A percentile compares a stretch with the other conserved stretches of the same genome.
Evolutionary conservation across 495 filamentous ascomycete genomes (phyloP).

Genomic region (Cercophora samala): DNA sequence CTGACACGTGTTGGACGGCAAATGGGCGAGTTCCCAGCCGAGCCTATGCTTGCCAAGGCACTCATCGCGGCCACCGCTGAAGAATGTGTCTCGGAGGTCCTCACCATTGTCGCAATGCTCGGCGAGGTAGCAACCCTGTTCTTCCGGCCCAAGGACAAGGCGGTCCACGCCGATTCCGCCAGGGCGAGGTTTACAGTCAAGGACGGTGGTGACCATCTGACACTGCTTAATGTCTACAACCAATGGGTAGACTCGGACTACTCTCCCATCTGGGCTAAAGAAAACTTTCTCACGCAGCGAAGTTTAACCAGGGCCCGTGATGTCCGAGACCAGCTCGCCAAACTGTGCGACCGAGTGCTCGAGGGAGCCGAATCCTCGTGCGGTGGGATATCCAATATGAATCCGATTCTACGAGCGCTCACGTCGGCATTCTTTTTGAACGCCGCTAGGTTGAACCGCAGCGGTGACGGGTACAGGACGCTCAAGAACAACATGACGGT

Average conservation of each 20-base stretch:
- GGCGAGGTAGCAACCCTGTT: slow-evolving; percentile 85
- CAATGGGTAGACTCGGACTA: slow-evolving; percentile 96
- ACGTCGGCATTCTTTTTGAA: slow-evolving; percentile 95
- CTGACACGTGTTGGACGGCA: slow-evolving; percentile 90
- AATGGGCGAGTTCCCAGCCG: slow-evolving; percentile 95
- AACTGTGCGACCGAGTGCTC: slow-evolving; percentile 82
- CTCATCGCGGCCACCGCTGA: slow-evolving; percentile 86
- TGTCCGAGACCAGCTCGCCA: slow-evolving; percentile 90
- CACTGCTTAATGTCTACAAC: slow-evolving; percentile 93
- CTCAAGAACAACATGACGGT: slow-evolving; percentile 90
- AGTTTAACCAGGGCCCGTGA: slow-evolving; percentile 82
- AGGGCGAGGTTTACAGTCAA: slow-evolving; percentile 88
- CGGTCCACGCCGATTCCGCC: slow-evolving; percentile 90
- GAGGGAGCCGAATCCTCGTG: slow-evolving; percentile 72
- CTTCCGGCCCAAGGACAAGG: slow-evolving; percentile 96
- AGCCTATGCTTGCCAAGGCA: slow-evolving; percentile 88
- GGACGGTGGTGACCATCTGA: slow-evolving; percentile 88
- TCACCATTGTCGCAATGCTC: slow-evolving; percentile 93
- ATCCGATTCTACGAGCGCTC: slow-evolving; percentile 80
- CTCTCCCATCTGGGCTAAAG: slow-evolving; percentile 79
- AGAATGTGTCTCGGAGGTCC: slow-evolving; percentile 89
- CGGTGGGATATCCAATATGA: slow-evolving; percentile 67
- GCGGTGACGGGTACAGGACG: slow-evolving; percentile 88
- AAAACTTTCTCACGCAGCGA: slow-evolving; percentile 93
- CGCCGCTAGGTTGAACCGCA: slow-evolving; percentile 78